phyloP scores from a whole-genome alignment of 192 early-diverging fungal species.

The Coemansia sp. region DNA sequence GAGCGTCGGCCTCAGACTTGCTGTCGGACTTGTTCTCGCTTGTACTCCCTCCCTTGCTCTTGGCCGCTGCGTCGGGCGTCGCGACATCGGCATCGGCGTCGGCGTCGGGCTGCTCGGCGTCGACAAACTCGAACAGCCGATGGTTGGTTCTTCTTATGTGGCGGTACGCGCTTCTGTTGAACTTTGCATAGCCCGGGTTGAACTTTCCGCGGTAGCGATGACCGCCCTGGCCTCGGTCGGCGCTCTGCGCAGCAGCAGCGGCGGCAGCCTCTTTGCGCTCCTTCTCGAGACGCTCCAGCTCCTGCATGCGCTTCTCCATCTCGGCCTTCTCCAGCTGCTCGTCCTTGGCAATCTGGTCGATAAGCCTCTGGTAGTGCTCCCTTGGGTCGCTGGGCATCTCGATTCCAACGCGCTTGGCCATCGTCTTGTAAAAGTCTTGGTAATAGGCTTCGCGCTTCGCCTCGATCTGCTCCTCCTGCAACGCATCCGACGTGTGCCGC shows the following conservation, averaged over 20 bases:
- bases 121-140: conserved; percentile 48
- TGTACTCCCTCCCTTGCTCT: too few relatives aligned
- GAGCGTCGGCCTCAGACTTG: too few relatives aligned
- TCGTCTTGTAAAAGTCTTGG: conserved; percentile 20
- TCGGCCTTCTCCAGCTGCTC: conserved; percentile 43
- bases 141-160: conserved; percentile 12
- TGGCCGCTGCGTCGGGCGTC: background rate
- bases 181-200: conserved; percentile 14
- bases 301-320: conserved; percentile 27
- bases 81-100: conserved; percentile 1
- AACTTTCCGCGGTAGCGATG: conserved; percentile 20
- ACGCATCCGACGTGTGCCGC: conserved; percentile 10
- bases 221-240: conserved; percentile 14
- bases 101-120: conserved; percentile 5
- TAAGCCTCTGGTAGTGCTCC: conserved; percentile 35
- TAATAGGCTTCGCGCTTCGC: conserved; percentile 40
- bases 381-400: conserved; percentile 44
- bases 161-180: conserved; percentile 11
- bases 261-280: conserved; percentile 47
- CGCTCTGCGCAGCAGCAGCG: conserved; percentile 9
- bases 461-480: conserved; percentile 31
- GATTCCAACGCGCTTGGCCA: conserved; percentile 28
- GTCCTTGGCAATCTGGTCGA: conserved; percentile 41
- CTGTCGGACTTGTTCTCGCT: too few relatives aligned
- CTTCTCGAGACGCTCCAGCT: conserved; percentile 41